A percentile compares a stretch with the other conserved stretches of the same genome.
Conservation (phyloP, 2,329 filamentous ascomycete genomes). For the Apiospora marii region DNA sequence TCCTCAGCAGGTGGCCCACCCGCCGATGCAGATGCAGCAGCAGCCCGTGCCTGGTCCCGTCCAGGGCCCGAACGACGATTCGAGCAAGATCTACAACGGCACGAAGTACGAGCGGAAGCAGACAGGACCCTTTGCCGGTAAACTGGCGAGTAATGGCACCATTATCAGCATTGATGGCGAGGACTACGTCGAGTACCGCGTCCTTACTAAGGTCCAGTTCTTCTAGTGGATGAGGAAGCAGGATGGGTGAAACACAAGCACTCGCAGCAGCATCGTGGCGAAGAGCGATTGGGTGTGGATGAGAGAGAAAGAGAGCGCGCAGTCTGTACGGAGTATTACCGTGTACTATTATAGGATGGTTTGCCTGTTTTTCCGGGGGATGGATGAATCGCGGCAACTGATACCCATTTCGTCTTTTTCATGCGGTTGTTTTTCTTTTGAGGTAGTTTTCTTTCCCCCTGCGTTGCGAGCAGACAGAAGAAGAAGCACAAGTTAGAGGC, state of each 20-base stretch:
- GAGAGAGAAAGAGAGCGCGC: background rate
- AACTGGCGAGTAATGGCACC: constrained; percentile 67
- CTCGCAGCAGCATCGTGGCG: background rate
- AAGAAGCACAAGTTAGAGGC: background rate
- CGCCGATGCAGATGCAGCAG: constrained; percentile 20
- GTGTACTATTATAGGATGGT: constrained; percentile 10
- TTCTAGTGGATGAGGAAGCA: constrained; percentile 48
- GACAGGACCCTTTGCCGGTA: constrained; percentile 67
- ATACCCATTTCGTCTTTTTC: constrained; percentile 23
- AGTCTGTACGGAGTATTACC: constrained; percentile 1
- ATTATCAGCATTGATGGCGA: constrained; percentile 72
- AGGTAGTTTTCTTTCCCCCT: no score
- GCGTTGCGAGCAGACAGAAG: background rate
- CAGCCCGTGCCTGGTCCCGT: constrained; percentile 32
- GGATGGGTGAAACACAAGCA: background rate
- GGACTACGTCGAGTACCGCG: constrained; percentile 72
- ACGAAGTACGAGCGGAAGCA: constrained; percentile 70
- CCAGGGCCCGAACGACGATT: constrained; percentile 47
- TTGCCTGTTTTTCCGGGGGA: background rate
- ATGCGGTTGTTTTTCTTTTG: background rate
- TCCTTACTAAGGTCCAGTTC: constrained; percentile 69
- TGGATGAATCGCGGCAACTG: background rate
- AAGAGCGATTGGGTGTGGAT: background rate
- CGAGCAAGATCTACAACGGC: constrained; percentile 65
- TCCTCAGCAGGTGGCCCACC: constrained; percentile 34